phyloP scores from a whole-genome alignment of 345 rosid species.

The Moricandia moricandioides region DNA sequence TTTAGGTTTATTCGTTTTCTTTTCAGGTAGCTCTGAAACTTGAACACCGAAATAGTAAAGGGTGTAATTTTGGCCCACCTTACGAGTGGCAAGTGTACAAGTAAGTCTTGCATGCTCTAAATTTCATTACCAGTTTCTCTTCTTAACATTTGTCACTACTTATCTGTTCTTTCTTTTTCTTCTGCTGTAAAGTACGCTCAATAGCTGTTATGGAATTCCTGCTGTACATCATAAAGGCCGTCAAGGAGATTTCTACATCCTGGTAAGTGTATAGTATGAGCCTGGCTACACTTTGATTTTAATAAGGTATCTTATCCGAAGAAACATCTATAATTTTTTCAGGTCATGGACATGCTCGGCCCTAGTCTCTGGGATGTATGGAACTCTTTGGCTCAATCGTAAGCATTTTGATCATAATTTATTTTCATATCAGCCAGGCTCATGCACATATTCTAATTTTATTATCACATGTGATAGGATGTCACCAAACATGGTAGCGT shows the following conservation, averaged over 20 bases:
- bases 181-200: conserved; percentile 47
- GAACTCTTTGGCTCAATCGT: conserved; percentile 78
- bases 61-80: no score
- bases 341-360: conserved; percentile 99
- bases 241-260: conserved; percentile 90
- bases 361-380: conserved; percentile 99
- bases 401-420: conserved; percentile 35
- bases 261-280: conserved; percentile 55
- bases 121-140: not conserved
- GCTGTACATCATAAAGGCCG: conserved; percentile 84
- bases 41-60: no score
- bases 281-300: not conserved
- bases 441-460: conserved; percentile 16
- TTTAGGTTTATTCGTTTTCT: not conserved
- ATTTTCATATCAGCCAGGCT: not conserved
- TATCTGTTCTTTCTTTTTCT: not conserved
- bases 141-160: conserved; percentile 12
- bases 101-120: conserved; percentile 35
- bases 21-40: no score
- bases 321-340: conserved; percentile 31
- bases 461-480: conserved; percentile 50
- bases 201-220: conserved; percentile 84
- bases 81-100: conserved; percentile 89
- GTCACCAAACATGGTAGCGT: conserved; percentile 82
- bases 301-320: not conserved